These are phyloP conservation scores for Yamadazyma kanchanaburiensis DNA, from an alignment of 1,139 yeast genomes.

Conservation along the genomic window DNA sequence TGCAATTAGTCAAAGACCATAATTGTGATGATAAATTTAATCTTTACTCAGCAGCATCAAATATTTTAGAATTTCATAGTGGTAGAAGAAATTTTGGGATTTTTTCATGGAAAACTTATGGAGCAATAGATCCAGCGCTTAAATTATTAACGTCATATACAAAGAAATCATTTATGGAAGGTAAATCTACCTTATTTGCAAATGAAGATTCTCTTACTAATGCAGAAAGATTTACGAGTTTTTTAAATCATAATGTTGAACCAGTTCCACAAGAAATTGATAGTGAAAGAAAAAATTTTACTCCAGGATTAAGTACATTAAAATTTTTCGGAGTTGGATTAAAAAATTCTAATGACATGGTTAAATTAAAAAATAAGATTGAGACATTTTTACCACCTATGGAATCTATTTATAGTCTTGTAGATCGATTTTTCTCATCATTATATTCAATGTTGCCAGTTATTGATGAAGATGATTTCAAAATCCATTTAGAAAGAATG, in stretches of 20 bases:
- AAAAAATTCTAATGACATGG: slow-evolving; percentile 1
- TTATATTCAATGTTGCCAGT: slow-evolving; percentile 47
- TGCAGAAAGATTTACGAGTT: slow-evolving; percentile 1
- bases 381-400: slow-evolving; percentile 37
- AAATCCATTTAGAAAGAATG: slow-evolving; percentile 12
- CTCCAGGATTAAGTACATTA: background rate
- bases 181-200: background rate
- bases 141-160: slow-evolving; percentile 1
- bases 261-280: slow-evolving; percentile 2
- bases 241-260: slow-evolving; percentile 3
- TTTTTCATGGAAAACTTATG: slow-evolving; percentile 32
- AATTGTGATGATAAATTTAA: slow-evolving; percentile 5
- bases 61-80: background rate
- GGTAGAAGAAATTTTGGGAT: slow-evolving; percentile 30
- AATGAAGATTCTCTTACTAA: slow-evolving; percentile 1
- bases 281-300: background rate
- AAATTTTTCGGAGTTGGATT: slow-evolving; percentile 1
- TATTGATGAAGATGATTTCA: slow-evolving; percentile 35
- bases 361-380: slow-evolving; percentile 24
- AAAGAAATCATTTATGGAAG: background rate
- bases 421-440: slow-evolving; percentile 40
- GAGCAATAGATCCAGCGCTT: slow-evolving; percentile 19
- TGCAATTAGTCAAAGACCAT: slow-evolving; percentile 5
- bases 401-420: slow-evolving; percentile 38
- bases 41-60: slow-evolving; percentile 1